Evolutionary conservation across 2,329 filamentous ascomycete species (phyloP).

Genomic region (Cucurbitaria berberidis): DNA sequence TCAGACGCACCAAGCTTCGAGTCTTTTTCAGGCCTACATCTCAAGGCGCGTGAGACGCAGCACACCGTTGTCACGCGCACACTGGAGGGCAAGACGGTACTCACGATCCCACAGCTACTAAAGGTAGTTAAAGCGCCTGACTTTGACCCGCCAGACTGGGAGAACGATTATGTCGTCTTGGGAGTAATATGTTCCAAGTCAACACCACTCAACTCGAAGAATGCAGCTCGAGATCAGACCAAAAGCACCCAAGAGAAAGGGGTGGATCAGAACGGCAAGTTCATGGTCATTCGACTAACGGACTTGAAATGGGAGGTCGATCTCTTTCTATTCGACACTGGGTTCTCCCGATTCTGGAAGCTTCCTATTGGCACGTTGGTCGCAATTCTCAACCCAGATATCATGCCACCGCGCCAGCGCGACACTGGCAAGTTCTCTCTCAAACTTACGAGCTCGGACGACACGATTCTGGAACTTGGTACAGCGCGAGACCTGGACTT

Average conservation of each 20-base stretch:
- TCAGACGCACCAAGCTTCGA: slow-evolving; percentile 68
- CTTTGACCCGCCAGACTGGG: slow-evolving; percentile 79
- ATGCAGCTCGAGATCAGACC: slow-evolving; percentile 51
- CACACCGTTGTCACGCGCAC: slow-evolving; percentile 81
- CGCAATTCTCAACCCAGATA: slow-evolving; percentile 86
- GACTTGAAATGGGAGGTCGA: slow-evolving; percentile 92
- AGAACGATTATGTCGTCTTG: slow-evolving; percentile 88
- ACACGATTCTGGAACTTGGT: slow-evolving; percentile 90
- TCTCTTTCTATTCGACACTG: slow-evolving; percentile 88
- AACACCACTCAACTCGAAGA: slow-evolving; percentile 70
- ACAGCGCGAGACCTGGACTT: slow-evolving; percentile 83
- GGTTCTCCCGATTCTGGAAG: slow-evolving; percentile 93
- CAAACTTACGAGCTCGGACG: slow-evolving; percentile 82
- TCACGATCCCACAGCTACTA: slow-evolving; percentile 80
- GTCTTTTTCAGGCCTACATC: slow-evolving; percentile 81
- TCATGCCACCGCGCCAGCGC: slow-evolving; percentile 83
- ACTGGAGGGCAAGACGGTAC: slow-evolving; percentile 76
- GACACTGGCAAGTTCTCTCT: slow-evolving; percentile 87
- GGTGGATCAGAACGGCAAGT: slow-evolving; percentile 73
- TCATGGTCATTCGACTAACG: slow-evolving; percentile 88
- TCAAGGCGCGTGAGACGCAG: slow-evolving; percentile 81
- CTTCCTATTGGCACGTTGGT: slow-evolving; percentile 89
- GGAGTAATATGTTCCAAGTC: slow-evolving; percentile 90
- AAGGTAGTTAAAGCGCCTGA: slow-evolving; percentile 81
- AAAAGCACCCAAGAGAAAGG: slow-evolving; percentile 53